A percentile compares a stretch with the other conserved stretches of the same genome.
Evolutionary conservation across 2,329 filamentous ascomycete genomes (phyloP).

Genomic region (Hirsutella thompsonii): DNA sequence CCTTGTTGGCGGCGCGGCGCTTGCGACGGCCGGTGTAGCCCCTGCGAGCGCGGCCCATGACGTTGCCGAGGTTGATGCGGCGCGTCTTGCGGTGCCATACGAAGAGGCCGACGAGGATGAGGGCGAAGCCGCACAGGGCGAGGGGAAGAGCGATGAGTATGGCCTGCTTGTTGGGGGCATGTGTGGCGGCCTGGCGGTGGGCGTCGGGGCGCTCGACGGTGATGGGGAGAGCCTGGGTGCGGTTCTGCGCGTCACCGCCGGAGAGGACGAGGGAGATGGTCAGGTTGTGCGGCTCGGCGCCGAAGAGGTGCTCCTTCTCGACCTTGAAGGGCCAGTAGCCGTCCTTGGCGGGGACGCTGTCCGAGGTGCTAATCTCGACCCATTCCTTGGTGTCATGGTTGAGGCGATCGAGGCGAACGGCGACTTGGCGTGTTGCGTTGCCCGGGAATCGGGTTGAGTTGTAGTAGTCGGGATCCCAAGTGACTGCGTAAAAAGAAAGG

Average conservation of each 20-base stretch:
- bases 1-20: constrained; percentile 17
- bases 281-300: constrained; percentile 29
- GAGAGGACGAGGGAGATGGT: constrained; percentile 30
- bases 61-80: constrained; percentile 34
- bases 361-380: constrained; percentile 21
- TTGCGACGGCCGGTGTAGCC: constrained; percentile 30
- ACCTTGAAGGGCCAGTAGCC: constrained; percentile 36
- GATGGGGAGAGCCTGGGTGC: constrained; percentile 29
- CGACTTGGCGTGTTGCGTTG: constrained; percentile 18
- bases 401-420: constrained; percentile 26
- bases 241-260: constrained; percentile 19
- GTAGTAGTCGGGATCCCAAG: constrained; percentile 43
- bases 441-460: constrained; percentile 18
- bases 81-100: constrained; percentile 42
- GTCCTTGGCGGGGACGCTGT: constrained; percentile 24
- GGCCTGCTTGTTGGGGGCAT: constrained; percentile 21
- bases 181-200: constrained; percentile 22
- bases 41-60: constrained; percentile 32
- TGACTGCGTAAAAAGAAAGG: constrained; percentile 26
- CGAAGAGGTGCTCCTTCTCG: constrained; percentile 21
- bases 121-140: constrained; percentile 30
- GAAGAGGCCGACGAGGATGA: constrained; percentile 40
- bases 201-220: constrained; percentile 18
- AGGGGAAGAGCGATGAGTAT: constrained; percentile 41
- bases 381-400: constrained; percentile 23